Conservation (phyloP, 2,329 filamentous ascomycete species). For the Metarhizium humberi region DNA sequence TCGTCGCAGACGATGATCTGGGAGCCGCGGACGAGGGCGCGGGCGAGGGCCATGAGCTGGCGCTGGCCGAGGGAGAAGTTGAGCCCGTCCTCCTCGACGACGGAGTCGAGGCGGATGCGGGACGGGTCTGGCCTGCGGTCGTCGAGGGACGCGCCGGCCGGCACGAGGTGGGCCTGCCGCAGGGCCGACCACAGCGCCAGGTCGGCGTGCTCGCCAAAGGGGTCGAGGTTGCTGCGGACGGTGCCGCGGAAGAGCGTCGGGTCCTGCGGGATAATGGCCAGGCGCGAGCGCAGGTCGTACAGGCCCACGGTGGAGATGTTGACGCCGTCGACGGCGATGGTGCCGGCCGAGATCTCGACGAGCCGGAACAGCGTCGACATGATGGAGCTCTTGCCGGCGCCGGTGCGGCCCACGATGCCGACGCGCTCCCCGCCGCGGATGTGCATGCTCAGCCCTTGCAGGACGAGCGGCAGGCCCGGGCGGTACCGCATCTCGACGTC, state of each 20-base stretch:
- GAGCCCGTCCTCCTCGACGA: slow-evolving; percentile 87
- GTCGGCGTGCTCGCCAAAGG: slow-evolving; percentile 70
- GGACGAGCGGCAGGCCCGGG: slow-evolving; percentile 59
- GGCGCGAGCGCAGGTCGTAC: slow-evolving; percentile 62
- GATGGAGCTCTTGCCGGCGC: slow-evolving; percentile 75
- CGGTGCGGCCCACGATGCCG: slow-evolving; percentile 72
- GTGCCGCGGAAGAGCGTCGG: slow-evolving; percentile 77
- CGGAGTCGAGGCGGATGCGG: slow-evolving; percentile 71
- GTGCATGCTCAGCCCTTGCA: slow-evolving; percentile 62
- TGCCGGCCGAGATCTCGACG: slow-evolving; percentile 53
- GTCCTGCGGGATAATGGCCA: slow-evolving; percentile 79
- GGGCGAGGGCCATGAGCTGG: slow-evolving; percentile 88
- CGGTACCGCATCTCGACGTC: slow-evolving; percentile 75
- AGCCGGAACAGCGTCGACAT: slow-evolving; percentile 77
- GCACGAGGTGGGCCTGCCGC: slow-evolving; percentile 65
- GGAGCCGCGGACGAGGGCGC: slow-evolving; percentile 76
- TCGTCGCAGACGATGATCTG: slow-evolving; percentile 97
- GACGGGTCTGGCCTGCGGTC: slow-evolving; percentile 63
- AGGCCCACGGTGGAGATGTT: slow-evolving; percentile 67
- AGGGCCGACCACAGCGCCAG: slow-evolving; percentile 70
- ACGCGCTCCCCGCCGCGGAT: slow-evolving; percentile 69
- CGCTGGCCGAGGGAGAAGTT: slow-evolving; percentile 95
- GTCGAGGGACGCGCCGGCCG: slow-evolving; percentile 52
- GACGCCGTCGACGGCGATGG: slow-evolving; percentile 55
- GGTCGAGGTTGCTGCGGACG: slow-evolving; percentile 70